Base-by-base conservation (phyloP, 2,329 filamentous ascomycete genomes). In the Fusarium sp. region DNA sequence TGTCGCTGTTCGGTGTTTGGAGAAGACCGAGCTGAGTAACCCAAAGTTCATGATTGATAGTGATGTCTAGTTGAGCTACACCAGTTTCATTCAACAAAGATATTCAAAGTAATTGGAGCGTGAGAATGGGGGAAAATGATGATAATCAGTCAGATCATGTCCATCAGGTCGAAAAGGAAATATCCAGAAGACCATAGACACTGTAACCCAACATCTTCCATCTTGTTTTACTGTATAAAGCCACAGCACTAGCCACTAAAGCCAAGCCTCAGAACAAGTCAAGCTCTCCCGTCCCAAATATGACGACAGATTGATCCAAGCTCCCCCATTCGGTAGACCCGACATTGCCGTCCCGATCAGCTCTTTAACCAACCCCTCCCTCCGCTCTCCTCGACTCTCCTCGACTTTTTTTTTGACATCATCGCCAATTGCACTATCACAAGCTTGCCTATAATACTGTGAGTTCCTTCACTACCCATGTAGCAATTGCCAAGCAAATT, bases 331-430 rank as follows among this genome's bases (percentile, higher is more conserved):
- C 79, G 78, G 78, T 70, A 78, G 76, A 56, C 75, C 73, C 76
- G 77, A 71, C 69, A 67, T 73, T 75, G 52, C 73, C 72, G 68
- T 61, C 57, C 41, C 72, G 48, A 63, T 61, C 44, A 56, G 57
- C 66, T 66, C 64, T 74, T 69, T 67, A 62, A 31, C 31, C 24
- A 36, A 48, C 70, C 58, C 68, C 65, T 64, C 62, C 62, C 76
- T 76, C 63, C 65, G 39, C 61, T 60, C 58, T 17, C 36, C 62
- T 63, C 58, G 42, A 41, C 35, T 41, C 69, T 56, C 28, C 59
- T 63, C 57, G 47, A 24, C 26, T n/a, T 31, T 52, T 63, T 69
- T 70, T 64, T 79, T 79, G 77, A 80, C 79, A 81, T 81, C 79
- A 80, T 80, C 77, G 66, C 55, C 49, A 58, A 59, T 54, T 54